phyloP scores from a whole-genome alignment of 257 asterid genomes.

The Salvia splendens region DNA sequence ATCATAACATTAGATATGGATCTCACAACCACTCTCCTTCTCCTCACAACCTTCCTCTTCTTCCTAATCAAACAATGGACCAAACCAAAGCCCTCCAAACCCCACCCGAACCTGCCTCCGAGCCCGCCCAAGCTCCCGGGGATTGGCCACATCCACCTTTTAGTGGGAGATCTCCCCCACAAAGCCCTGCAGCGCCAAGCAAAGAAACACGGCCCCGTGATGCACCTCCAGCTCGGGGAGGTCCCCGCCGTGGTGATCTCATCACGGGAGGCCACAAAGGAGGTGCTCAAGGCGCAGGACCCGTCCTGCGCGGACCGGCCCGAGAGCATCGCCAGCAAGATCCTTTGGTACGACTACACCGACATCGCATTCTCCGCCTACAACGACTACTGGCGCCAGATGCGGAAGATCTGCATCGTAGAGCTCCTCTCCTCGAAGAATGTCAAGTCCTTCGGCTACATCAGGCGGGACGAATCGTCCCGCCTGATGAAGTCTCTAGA shows the following conservation, averaged over 20 bases:
- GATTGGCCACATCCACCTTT: slow-evolving; percentile 47
- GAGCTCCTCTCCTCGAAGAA: slow-evolving; percentile 38
- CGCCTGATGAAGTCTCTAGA: slow-evolving; percentile 22
- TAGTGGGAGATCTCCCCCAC: slow-evolving; percentile 37
- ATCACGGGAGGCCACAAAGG: slow-evolving; percentile 34
- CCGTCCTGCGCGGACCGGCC: slow-evolving; percentile 44
- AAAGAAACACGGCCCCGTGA: slow-evolving; percentile 39
- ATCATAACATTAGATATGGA: slow-evolving; percentile 11
- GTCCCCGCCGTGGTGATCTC: slow-evolving; percentile 41
- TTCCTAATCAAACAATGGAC: slow-evolving; percentile 25
- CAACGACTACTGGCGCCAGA: slow-evolving; percentile 46
- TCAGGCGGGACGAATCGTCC: slow-evolving; percentile 32
- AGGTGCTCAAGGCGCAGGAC: slow-evolving; percentile 37
- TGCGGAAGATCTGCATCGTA: slow-evolving; percentile 41
- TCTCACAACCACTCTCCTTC: slow-evolving; percentile 26
- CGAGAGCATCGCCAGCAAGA: slow-evolving; percentile 19
- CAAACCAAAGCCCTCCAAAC: background rate
- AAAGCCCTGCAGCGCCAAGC: slow-evolving; percentile 8
- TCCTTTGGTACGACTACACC: slow-evolving; percentile 34
- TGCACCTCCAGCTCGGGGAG: slow-evolving; percentile 42
- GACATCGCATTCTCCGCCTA: slow-evolving; percentile 42
- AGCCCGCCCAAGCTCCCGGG: slow-evolving; percentile 40
- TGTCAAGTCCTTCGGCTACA: slow-evolving; percentile 33
- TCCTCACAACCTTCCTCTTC: slow-evolving; percentile 26
- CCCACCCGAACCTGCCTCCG: slow-evolving; percentile 28